phyloP scores from a whole-genome alignment of 257 asterid species.

The Solanum appendiculatum region DNA sequence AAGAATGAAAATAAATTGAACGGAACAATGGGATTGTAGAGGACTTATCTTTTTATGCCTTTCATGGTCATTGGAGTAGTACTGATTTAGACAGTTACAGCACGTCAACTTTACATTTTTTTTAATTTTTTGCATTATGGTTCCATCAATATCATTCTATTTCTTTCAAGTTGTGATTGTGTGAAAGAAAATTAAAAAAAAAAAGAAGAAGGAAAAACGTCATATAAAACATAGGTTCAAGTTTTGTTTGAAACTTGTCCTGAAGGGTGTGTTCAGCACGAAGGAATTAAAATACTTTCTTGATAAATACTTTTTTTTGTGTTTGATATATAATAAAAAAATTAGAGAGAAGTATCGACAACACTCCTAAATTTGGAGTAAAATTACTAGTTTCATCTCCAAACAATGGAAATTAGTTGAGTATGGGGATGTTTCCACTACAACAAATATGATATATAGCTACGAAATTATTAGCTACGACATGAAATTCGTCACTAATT shows the following conservation, averaged over 20 bases:
- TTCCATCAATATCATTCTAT: background rate
- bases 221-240: background rate
- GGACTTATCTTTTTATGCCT: background rate
- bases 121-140: background rate
- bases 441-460: too few species aligned
- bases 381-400: too few species aligned
- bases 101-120: background rate
- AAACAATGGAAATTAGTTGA: too few species aligned
- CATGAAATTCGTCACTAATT: too few species aligned
- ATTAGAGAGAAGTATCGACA: too few species aligned
- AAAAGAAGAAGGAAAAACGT: background rate
- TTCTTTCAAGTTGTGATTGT: background rate
- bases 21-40: conserved; percentile 29
- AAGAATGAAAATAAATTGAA: conserved; percentile 21
- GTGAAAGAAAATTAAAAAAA: background rate
- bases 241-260: background rate
- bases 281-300: too few species aligned
- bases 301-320: too few species aligned
- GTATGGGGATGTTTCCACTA: too few species aligned
- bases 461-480: too few species aligned
- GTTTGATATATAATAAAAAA: too few species aligned
- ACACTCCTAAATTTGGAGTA: too few species aligned
- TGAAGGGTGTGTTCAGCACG: background rate
- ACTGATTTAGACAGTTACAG: background rate
- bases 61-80: background rate